Evolutionary conservation across 257 asterid species (phyloP), one percentile per base, ranked within the genome.

Genomic region (Vinca minor): DNA sequence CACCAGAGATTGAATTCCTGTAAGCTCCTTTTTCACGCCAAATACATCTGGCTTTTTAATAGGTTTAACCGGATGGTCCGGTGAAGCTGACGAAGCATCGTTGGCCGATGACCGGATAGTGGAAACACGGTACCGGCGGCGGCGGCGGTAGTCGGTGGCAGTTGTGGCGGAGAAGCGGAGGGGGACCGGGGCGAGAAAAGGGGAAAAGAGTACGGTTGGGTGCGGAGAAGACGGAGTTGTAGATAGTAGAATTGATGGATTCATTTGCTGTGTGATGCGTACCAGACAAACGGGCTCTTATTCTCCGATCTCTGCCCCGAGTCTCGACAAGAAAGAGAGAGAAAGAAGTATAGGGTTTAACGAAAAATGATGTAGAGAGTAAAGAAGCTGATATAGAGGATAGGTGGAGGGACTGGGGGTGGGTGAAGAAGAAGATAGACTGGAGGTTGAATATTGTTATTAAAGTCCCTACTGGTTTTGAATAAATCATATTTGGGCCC

Each of bases 1-100:
- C 13, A 82, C 94, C n/a, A 89, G 70, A 63, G 94, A 68, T 58
- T 87, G 96, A 39, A 89, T 65, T 15, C 82, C 84, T 2, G 77
- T 70, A 58, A 89, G 86, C 81, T 87, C 88, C 59, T 74, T 83
- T 52, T 78, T 82, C 21, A 81, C 90, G 23, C 97, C 98, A 41
- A 85, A 83, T 32, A 85, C 85, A 78, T 77, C 81, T 31, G 89
- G 70, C 47, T 78, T n/a, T n/a, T n/a, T 80, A 26, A 72, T 8
- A 58, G 14, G 18, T 20, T 31, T 20, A 2, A 14, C 18, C 21
- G 35, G 32, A 13, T 38, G 58, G 21, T 59, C 44, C 7, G 65
- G 23, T n/a, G n/a, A n/a, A n/a, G n/a, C n/a, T n/a, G n/a, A n/a
- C 0, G 59, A 18, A 11, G 68, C 5, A 15, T 48, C 61, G 44